Percentiles rank a stretch among this genome's conserved stretches.
These are phyloP conservation scores for Eimeria tenella DNA, from an alignment of 169 alveolate genomes.

Conservation along the genomic window DNA sequence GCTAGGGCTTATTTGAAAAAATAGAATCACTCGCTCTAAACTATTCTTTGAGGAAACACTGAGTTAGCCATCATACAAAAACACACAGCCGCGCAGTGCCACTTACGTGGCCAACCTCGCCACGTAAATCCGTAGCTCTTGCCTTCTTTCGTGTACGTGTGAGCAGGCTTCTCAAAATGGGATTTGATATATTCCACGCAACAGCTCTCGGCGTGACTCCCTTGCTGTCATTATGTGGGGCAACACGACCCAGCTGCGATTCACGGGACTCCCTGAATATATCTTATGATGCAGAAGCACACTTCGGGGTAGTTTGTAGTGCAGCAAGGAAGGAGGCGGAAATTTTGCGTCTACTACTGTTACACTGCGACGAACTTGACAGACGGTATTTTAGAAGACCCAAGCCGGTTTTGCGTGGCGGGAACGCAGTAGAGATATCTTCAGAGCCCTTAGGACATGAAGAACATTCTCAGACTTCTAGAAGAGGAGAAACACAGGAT, in stretches of 20 bases:
- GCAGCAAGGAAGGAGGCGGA: background rate
- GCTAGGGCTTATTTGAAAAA: too few species aligned
- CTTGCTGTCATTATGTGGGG: constrained; percentile 82
- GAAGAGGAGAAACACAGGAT: background rate
- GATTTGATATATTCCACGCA: constrained; percentile 69
- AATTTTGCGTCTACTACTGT: constrained; percentile 15
- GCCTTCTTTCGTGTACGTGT: background rate
- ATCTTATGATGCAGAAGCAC: background rate
- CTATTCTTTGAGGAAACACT: too few species aligned
- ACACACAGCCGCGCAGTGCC: too few species aligned
- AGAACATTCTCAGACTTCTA: background rate
- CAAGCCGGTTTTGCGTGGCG: too few species aligned
- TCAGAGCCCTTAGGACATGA: background rate
- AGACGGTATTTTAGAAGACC: too few species aligned
- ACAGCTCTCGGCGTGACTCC: constrained; percentile 86
- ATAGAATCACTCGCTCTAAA: too few species aligned
- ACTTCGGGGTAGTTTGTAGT: background rate
- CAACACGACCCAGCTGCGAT: background rate
- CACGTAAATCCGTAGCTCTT: too few species aligned
- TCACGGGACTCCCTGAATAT: background rate
- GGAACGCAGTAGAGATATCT: background rate
- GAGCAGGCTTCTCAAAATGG: constrained; percentile 53
- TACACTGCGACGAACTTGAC: constrained; percentile 12
- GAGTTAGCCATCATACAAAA: too few species aligned
- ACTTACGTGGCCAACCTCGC: too few species aligned